Evolutionary conservation across 176 grass and related monocot genomes (phyloP).

Genomic region (Avena eriantha): DNA sequence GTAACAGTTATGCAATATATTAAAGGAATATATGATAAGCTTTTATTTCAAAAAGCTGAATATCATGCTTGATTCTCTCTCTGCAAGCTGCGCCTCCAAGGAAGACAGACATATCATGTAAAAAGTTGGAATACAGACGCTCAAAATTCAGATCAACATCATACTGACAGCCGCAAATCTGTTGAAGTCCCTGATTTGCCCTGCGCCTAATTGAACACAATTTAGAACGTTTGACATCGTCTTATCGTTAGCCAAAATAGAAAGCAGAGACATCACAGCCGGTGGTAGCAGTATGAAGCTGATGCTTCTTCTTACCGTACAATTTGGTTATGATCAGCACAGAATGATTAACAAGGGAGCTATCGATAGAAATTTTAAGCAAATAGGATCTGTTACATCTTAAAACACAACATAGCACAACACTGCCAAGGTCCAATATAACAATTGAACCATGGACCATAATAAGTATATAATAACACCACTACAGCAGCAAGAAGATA

Average conservation of each 20-base stretch:
- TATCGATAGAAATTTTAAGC: not conserved
- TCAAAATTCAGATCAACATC: not conserved
- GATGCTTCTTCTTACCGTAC: no score
- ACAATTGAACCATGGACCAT: slow-evolving; percentile 62
- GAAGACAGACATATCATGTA: not conserved
- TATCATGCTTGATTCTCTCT: not conserved
- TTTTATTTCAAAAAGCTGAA: not conserved
- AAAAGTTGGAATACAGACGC: not conserved
- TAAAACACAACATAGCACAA: slow-evolving; percentile 14
- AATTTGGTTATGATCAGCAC: no score
- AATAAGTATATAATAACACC: not conserved
- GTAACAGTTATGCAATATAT: no score
- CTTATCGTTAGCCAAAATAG: no score
- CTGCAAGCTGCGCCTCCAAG: not conserved
- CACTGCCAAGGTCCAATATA: slow-evolving; percentile 44
- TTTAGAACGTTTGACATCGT: not conserved
- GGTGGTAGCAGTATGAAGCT: no score
- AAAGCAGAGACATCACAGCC: no score
- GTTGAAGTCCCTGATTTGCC: not conserved
- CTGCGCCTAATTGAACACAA: no score
- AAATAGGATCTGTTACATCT: slow-evolving; percentile 30
- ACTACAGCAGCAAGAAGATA: slow-evolving; percentile 1
- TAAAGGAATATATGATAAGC: no score
- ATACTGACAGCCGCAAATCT: not conserved
- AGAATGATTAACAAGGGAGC: not conserved